A percentile compares a stretch with the other conserved stretches of the same genome.
These are phyloP conservation scores for Daldinia grandis DNA, from an alignment of 495 filamentous ascomycete species.

Conservation along the genomic window DNA sequence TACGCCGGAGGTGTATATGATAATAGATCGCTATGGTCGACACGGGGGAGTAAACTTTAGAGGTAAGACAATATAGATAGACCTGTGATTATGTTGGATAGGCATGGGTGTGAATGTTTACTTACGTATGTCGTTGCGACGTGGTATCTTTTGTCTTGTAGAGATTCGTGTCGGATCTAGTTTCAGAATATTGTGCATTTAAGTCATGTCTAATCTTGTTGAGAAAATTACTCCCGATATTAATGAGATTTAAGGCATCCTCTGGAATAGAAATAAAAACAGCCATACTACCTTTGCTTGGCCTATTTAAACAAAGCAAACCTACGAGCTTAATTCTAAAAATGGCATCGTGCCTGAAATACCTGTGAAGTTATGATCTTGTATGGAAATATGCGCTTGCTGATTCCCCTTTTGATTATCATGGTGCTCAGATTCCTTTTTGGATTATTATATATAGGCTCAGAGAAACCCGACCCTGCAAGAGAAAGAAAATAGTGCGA, in stretches of 20 bases:
- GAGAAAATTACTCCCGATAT: background rate
- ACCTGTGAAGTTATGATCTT: no score
- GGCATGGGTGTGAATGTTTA: background rate
- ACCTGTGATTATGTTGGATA: background rate
- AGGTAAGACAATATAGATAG: background rate
- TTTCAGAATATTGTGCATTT: background rate
- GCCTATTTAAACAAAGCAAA: no score
- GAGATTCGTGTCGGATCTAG: background rate
- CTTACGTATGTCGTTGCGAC: background rate
- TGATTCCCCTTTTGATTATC: no score
- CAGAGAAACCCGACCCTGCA: no score
- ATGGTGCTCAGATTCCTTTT: no score
- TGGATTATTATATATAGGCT: no score
- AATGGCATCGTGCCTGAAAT: no score
- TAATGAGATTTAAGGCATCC: background rate
- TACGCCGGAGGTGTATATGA: background rate
- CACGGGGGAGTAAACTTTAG: background rate
- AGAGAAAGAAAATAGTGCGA: background rate
- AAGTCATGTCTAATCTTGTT: background rate
- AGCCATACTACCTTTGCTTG: no score
- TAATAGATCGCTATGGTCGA: background rate
- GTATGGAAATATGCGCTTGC: no score
- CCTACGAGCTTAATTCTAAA: no score
- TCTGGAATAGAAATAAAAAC: no score
- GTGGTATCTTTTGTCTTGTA: background rate